Conservation (phyloP, 1,284 basidiomycete genomes). For the Sporisorium iseilematis-ciliati region DNA sequence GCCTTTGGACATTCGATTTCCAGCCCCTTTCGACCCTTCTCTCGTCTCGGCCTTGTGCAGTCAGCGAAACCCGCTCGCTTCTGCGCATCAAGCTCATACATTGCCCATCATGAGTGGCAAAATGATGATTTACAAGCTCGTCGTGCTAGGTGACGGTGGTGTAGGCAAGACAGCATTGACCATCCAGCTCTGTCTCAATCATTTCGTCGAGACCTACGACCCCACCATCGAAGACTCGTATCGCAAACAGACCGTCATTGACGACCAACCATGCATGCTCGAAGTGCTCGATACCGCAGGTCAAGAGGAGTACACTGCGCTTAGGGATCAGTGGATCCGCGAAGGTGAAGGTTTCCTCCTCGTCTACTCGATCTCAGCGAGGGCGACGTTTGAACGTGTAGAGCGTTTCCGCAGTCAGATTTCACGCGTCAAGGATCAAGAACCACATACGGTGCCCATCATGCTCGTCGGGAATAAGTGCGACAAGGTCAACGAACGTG, state of each 20-base stretch:
- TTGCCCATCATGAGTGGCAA: conserved; percentile 51
- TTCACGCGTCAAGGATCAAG: conserved; percentile 67
- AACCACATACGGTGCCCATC: conserved; percentile 75
- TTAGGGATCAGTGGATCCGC: conserved; percentile 71
- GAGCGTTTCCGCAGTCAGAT: conserved; percentile 70
- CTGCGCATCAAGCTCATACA: not conserved
- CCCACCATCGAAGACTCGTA: conserved; percentile 71
- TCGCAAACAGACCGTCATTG: conserved; percentile 70
- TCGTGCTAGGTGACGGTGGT: conserved; percentile 95
- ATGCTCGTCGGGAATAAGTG: conserved; percentile 90
- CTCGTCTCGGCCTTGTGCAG: conserved; percentile 5
- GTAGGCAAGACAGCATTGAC: conserved; percentile 97
- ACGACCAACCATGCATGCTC: conserved; percentile 73
- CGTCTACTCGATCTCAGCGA: conserved; percentile 70
- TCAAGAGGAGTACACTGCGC: conserved; percentile 75
- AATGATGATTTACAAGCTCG: conserved; percentile 79
- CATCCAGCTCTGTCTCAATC: conserved; percentile 73
- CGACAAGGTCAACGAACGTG: conserved; percentile 83
- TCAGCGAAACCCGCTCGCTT: not conserved
- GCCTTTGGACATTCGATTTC: not conserved
- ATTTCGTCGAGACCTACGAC: conserved; percentile 67
- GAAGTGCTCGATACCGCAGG: conserved; percentile 91
- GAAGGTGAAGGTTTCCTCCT: conserved; percentile 71
- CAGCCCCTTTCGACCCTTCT: not conserved
- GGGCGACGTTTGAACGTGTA: conserved; percentile 70